Base-by-base conservation (phyloP, 139 green algal genomes). In the Picochlorum sp. region DNA sequence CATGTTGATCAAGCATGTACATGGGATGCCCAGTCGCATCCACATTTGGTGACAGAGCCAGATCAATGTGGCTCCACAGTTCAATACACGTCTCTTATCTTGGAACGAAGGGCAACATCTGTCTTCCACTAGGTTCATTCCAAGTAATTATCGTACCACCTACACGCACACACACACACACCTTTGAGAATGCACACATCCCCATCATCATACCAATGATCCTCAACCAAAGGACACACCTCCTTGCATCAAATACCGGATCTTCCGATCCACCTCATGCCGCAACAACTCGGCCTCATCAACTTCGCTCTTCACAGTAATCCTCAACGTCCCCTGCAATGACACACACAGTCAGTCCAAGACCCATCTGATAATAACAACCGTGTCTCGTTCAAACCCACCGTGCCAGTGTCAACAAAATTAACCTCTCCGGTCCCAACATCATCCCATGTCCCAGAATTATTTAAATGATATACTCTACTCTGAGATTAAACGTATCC, bases 91-190 rank as follows among this genome's bases (percentile, higher is more conserved):
- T 90, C 8, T 57, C 1, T 72, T 68, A 50, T 98, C 85, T 77
- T 97, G 88, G 49, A 99, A 99, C 68, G 85, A 95, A 99, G 84
- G 10, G 94, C 94, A 5, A 98, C 80, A 70, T 99, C 92, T 9
- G 87, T 97, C 49, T 71, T 76, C 5, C 74, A 28, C 93, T 85
- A 1, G 75, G 52, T 72, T 99, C 94, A 2, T 81, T 80, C 94
- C 94, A 99, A 1, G 86, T 91, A 45, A 99, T 98, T 70, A 99
- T 99, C 15, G 90, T 98, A 49, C 92, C 81, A 45, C 94, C 88
- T 92, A 88, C 76, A 57, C 7, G 10, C 26, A 59, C 51, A 26
- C n/a, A 15, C 7, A 20, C 24, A 28, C 24, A 26, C 2, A 2
- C 14, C 20, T 6, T 18, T 37, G 6, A 26, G 15, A 28, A 23